These are phyloP conservation scores for Hygrophila difformis DNA, from an alignment of 257 asterid genomes.

Conservation along the genomic window DNA sequence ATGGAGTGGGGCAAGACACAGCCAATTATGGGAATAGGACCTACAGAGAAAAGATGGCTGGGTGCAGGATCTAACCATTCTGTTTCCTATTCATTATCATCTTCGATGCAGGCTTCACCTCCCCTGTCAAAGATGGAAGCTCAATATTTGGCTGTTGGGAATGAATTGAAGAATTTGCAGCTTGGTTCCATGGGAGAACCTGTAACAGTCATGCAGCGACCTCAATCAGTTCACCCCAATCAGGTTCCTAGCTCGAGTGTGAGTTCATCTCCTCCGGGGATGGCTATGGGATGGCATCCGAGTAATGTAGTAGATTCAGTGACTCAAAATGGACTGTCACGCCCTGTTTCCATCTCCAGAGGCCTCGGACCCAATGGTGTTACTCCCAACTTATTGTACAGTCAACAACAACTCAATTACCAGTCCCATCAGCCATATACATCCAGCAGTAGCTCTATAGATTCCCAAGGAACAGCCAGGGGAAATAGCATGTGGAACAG, in stretches of 20 bases:
- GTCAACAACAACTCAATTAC: conserved; percentile 30
- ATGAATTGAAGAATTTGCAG: conserved; percentile 46
- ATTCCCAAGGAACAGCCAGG: conserved; percentile 20
- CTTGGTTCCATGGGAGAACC: conserved; percentile 55
- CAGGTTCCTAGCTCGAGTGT: conserved; percentile 32
- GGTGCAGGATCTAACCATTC: conserved; percentile 33
- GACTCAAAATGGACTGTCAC: conserved; percentile 32
- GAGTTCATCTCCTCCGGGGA: conserved; percentile 43
- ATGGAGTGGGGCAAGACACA: conserved; percentile 57
- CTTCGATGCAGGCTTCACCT: conserved; percentile 34
- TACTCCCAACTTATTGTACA: conserved; percentile 30
- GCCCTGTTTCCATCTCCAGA: conserved; percentile 29
- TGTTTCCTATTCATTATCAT: conserved; percentile 26
- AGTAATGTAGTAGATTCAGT: conserved; percentile 20
- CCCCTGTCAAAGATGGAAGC: conserved; percentile 32
- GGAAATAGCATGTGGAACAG: conserved; percentile 40
- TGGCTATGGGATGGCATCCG: conserved; percentile 41
- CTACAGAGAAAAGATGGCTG: conserved; percentile 57
- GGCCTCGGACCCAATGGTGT: conserved; percentile 31
- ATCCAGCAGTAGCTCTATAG: conserved; percentile 26
- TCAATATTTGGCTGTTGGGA: conserved; percentile 30
- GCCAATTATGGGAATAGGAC: conserved; percentile 23
- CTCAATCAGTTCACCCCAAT: conserved; percentile 31
- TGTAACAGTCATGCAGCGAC: conserved; percentile 41
- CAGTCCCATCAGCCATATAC: conserved; percentile 37